Evolutionary conservation across 257 asterid genomes (phyloP).

Genomic region (Solanum stenotomum): DNA sequence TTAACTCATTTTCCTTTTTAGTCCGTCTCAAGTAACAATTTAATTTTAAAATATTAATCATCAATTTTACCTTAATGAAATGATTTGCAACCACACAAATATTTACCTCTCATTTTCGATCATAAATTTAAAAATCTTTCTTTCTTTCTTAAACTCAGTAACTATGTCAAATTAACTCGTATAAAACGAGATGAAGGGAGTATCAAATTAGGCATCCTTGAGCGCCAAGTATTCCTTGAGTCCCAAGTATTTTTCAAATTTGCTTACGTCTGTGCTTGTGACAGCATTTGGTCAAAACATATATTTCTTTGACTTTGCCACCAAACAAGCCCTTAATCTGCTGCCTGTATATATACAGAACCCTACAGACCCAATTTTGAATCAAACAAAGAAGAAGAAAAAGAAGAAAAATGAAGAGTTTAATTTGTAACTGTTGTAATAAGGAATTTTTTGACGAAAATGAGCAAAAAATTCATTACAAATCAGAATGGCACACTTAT

Average conservation of each 20-base stretch:
- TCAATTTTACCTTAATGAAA: not conserved
- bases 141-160: too few relatives aligned
- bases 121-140: too few relatives aligned
- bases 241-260: not conserved
- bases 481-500: slow-evolving; percentile 94
- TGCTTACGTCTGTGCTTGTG: not conserved
- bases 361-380: not conserved
- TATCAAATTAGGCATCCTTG: not conserved
- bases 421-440: slow-evolving; percentile 83
- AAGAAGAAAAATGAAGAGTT: slow-evolving; percentile 26
- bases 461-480: slow-evolving; percentile 79
- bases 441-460: slow-evolving; percentile 45
- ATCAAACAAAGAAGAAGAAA: not conserved
- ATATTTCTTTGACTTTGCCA: not conserved
- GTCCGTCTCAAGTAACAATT: accelerated
- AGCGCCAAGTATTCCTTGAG: not conserved
- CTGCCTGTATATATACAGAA: not conserved
- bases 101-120: accelerated
- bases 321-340: not conserved
- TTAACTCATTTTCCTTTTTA: not conserved
- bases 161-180: not conserved
- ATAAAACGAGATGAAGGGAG: not conserved
- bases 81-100: too few relatives aligned
- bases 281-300: not conserved
- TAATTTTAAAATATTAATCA: too few relatives aligned